A percentile compares a stretch with the other conserved stretches of the same genome.
These are phyloP conservation scores for Phyllosticta ampelicida DNA, from an alignment of 2,329 filamentous ascomycete genomes.

Conservation along the genomic window DNA sequence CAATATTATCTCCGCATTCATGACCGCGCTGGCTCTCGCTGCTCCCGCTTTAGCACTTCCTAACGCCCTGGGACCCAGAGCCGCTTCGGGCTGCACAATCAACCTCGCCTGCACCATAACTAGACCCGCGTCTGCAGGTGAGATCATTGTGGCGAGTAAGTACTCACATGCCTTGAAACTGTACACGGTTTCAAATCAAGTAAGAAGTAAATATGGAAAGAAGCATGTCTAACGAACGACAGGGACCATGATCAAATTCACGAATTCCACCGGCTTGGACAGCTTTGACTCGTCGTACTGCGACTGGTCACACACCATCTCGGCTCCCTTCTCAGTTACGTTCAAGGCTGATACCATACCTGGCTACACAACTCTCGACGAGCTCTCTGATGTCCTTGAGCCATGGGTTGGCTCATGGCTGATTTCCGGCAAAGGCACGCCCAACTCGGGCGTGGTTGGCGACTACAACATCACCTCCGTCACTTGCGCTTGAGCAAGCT, in stretches of 20 bases:
- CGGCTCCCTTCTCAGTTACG: constrained; percentile 4
- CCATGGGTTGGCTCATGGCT: constrained; percentile 7
- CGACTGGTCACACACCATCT: constrained; percentile 5
- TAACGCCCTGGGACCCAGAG: not conserved
- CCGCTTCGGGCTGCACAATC: constrained; percentile 1
- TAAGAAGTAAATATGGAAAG: not conserved
- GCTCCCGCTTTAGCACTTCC: not conserved
- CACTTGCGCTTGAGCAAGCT: not conserved
- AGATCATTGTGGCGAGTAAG: constrained; percentile 8
- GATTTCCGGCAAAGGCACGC: not conserved
- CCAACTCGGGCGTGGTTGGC: not conserved
- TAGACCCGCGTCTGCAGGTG: not conserved
- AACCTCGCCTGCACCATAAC: not conserved
- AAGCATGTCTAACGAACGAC: not conserved
- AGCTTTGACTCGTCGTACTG: constrained; percentile 6
- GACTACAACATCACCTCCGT: constrained; percentile 6
- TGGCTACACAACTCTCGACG: not conserved
- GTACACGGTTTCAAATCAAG: not conserved
- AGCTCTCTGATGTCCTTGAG: constrained; percentile 1
- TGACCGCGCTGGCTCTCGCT: not conserved
- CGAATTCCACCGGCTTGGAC: not conserved
- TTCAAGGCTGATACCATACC: constrained; percentile 10
- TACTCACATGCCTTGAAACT: not conserved
- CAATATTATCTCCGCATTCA: not conserved
- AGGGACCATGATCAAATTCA: constrained; percentile 10